Percentiles rank a stretch among this genome's conserved stretches.
Conservation (phyloP, 1,284 basidiomycete genomes). For the Cryptococcus deneoformans region DNA sequence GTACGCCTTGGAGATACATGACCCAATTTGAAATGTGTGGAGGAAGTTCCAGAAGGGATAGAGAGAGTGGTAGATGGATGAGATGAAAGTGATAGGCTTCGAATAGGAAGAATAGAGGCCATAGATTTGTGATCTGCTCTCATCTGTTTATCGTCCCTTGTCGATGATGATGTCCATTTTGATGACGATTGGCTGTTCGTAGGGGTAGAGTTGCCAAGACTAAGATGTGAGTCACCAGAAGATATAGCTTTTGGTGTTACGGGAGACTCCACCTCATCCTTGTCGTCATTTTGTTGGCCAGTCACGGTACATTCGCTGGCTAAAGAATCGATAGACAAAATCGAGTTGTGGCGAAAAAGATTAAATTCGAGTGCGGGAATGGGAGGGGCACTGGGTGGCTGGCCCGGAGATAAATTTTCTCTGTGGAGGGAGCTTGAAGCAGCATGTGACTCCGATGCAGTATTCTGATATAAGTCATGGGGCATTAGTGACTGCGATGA, state of each 20-base stretch:
- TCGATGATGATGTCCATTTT: no score
- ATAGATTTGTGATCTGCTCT: no score
- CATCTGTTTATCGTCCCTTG: no score
- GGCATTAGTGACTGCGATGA: no score
- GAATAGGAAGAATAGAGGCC: slow-evolving; percentile 8
- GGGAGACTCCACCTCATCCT: slow-evolving; percentile 10
- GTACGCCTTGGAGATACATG: slow-evolving; percentile 11
- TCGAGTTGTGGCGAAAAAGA: slow-evolving; percentile 37
- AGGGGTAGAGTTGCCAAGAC: background rate
- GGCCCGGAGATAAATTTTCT: background rate
- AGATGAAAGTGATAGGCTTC: slow-evolving; percentile 20
- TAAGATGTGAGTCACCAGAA: background rate
- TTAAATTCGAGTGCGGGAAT: slow-evolving; percentile 42
- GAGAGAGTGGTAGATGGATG: slow-evolving; percentile 1
- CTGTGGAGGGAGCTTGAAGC: no score
- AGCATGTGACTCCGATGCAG: no score
- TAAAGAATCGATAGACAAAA: slow-evolving; percentile 39
- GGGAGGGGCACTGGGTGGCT: slow-evolving; percentile 7
- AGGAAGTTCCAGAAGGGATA: background rate
- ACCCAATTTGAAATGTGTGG: slow-evolving; percentile 13
- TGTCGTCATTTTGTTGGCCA: background rate
- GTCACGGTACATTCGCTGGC: slow-evolving; percentile 3
- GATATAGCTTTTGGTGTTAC: slow-evolving; percentile 29
- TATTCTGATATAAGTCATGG: background rate
- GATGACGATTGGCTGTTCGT: no score